A percentile compares a stretch with the other conserved stretches of the same genome.
These are phyloP conservation scores for Acanthamoeba castellanii DNA, from an alignment of 208 protist genomes.

Conservation along the genomic window DNA sequence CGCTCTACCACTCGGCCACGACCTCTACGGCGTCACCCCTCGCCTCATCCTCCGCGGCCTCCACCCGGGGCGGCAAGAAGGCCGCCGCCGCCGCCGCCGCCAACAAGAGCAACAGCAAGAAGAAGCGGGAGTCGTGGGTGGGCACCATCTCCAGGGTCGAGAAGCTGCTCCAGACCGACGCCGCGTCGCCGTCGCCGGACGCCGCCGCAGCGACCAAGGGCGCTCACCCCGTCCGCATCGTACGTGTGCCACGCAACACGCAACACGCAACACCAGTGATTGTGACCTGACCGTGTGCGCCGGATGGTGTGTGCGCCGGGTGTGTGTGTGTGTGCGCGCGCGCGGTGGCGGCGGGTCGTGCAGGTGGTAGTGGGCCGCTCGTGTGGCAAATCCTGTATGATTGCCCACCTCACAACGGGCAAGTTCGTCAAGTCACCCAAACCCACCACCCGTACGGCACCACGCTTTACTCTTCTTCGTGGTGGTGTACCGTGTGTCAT, in stretches of 20 bases:
- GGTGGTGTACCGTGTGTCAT: neutral
- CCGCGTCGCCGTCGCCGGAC: neutral
- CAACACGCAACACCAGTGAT: too few species aligned
- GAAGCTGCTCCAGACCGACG: neutral
- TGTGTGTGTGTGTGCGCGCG: neutral
- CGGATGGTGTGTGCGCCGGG: neutral
- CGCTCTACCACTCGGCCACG: neutral
- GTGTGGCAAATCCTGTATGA: neutral
- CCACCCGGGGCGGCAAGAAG: neutral
- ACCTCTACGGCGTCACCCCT: neutral
- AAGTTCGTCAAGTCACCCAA: neutral
- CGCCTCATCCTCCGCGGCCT: neutral
- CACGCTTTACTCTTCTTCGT: neutral
- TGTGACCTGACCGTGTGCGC: too few species aligned
- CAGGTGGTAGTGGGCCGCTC: neutral
- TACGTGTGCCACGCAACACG: neutral
- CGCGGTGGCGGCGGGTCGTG: neutral
- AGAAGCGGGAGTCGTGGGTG: neutral
- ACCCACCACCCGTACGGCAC: neutral
- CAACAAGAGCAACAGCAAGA: neutral
- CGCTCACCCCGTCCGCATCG: neutral
- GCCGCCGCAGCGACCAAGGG: neutral
- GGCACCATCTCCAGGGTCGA: constrained; percentile 7
- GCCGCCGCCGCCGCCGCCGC: neutral
- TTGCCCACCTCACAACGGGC: neutral